A percentile compares a stretch with the other conserved stretches of the same genome.
phyloP scores from a whole-genome alignment of 2,329 filamentous ascomycete genomes.

The Apiospora arundinis region DNA sequence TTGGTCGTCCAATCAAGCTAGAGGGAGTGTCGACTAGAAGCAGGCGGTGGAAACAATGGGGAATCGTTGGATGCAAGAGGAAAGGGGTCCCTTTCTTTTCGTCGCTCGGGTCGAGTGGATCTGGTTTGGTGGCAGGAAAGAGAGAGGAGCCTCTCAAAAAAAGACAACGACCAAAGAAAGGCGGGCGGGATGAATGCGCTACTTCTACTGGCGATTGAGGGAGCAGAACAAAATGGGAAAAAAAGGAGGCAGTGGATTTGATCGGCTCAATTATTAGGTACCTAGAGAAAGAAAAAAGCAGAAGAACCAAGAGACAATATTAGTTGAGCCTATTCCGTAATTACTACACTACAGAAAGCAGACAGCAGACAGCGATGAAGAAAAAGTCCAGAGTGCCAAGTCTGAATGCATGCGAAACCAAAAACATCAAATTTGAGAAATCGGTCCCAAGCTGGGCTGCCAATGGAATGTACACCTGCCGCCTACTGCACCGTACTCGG shows the following conservation, averaged over 20 bases:
- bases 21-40: slow-evolving; percentile 12
- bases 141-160: background rate
- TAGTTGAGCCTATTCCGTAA: background rate
- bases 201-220: background rate
- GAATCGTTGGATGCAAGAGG: slow-evolving; percentile 19
- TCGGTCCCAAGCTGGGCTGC: background rate
- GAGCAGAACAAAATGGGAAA: background rate
- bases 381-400: background rate
- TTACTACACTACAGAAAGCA: background rate
- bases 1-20: background rate
- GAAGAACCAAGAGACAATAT: background rate
- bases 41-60: slow-evolving; percentile 17
- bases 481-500: background rate
- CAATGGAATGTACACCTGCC: background rate
- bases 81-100: slow-evolving; percentile 22
- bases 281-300: background rate
- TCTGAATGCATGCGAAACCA: background rate
- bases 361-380: background rate
- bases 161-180: background rate
- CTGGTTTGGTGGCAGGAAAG: slow-evolving; percentile 7
- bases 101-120: slow-evolving; percentile 18
- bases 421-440: background rate
- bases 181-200: slow-evolving; percentile 13
- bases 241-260: background rate
- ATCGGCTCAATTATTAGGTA: background rate